Base-by-base conservation (phyloP, 2,329 filamentous ascomycete genomes). In the Helotiales sp. region DNA sequence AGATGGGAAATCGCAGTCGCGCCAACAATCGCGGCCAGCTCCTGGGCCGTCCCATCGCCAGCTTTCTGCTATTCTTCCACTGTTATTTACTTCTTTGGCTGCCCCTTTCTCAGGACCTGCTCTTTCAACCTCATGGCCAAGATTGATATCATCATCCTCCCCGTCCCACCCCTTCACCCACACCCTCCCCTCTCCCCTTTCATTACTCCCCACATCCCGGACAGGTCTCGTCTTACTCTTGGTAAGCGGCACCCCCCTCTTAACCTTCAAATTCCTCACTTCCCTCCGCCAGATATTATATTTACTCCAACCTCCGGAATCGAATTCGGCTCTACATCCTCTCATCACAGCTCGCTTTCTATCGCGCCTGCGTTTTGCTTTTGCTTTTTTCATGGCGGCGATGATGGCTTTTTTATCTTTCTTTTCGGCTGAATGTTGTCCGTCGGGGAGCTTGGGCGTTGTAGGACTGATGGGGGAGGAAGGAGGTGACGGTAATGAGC, bases 1-100 rank as follows among this genome's bases (percentile, higher is more conserved):
- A 11, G 63, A 65, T 0, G 71, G 72, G 65, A 71, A 73, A 66
- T 69, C 61, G 49, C 72, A 74, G 37, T 73, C 71, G 1, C 47
- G 32, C 69, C 68, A 72, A 50, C 72, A 74, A 66, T 71, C 50
- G 20, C 59, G 26, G 43, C 7, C 24, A 20, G 4, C 6, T 20
- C 20, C 28, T 6, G n/a, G n/a, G n/a, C 37, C 20, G 26, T 45
- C 61, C 61, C 49, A 37, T 7, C 24, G 26, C 24, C 24, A 59
- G 13, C 54, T 34, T 22, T 37, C 30, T n/a, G 17, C 30, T 7
- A 5, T n/a, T 5, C 6, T 20, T 6, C 17, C n/a, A n/a, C 17
- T 20, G 15, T 43, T 20, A n/a, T 43, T n/a, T 20, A 20, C 40
- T 45, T 45, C 40, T n/a, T 1, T n/a, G 17, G 6, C 40, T 45